phyloP scores from a whole-genome alignment of 1,139 yeast genomes.

The Petasospora fabianii region DNA sequence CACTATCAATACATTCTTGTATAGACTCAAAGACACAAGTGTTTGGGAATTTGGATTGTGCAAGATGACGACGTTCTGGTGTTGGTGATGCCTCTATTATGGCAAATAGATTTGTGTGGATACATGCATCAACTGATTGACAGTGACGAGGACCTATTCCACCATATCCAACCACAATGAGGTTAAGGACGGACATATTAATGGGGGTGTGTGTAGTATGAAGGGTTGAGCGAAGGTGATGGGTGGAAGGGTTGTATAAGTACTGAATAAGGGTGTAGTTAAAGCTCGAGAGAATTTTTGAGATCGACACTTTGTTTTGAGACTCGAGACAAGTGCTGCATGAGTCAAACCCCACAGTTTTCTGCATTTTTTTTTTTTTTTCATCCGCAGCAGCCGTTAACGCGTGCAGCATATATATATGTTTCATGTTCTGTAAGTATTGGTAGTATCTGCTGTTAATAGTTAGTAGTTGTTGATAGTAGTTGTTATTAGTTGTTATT shows the following conservation, averaged over 20 bases:
- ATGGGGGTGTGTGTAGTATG: background rate
- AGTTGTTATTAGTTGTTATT: too few relatives aligned
- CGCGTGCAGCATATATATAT: too few relatives aligned
- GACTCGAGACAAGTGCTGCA: background rate
- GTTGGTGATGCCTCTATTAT: slow-evolving; percentile 13
- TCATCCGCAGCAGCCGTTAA: too few relatives aligned
- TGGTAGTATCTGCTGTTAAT: too few relatives aligned
- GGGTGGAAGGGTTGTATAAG: too few relatives aligned
- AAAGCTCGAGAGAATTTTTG: background rate
- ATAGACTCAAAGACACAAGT: slow-evolving; percentile 6
- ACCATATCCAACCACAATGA: slow-evolving; percentile 16
- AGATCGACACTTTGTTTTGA: background rate
- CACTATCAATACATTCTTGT: slow-evolving; percentile 4
- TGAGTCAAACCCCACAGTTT: slow-evolving; percentile 1
- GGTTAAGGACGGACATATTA: slow-evolving; percentile 3
- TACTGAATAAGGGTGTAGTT: background rate
- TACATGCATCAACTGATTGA: slow-evolving; percentile 12
- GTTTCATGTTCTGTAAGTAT: too few relatives aligned
- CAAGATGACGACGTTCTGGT: slow-evolving; percentile 5
- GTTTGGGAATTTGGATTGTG: slow-evolving; percentile 8
- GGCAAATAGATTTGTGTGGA: slow-evolving; percentile 12
- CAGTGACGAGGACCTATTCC: slow-evolving; percentile 20
- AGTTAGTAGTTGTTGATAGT: too few relatives aligned
- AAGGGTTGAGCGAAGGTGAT: background rate
- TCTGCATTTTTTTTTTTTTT: too few relatives aligned